phyloP scores from a whole-genome alignment of 352 stramenopile species.

The Pythium dissotocum region DNA sequence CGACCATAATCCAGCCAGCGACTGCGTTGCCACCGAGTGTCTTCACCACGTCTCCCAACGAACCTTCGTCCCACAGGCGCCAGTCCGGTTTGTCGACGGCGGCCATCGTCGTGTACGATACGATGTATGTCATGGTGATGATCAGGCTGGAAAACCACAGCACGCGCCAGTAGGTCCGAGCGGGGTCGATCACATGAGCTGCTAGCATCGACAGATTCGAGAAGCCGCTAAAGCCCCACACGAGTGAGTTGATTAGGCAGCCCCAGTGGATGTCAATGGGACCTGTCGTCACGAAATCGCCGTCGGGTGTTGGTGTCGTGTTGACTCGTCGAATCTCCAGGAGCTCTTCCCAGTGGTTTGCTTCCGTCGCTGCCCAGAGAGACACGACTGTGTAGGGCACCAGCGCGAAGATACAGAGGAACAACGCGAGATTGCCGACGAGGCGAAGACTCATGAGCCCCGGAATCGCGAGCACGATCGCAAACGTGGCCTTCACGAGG shows the following conservation, averaged over 20 bases:
- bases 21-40: conserved; percentile 38
- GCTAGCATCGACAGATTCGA: conserved; percentile 57
- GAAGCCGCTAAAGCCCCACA: conserved; percentile 62
- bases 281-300: conserved; percentile 13
- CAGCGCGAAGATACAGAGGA: conserved; percentile 39
- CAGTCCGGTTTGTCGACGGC: conserved; percentile 44
- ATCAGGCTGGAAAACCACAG: conserved; percentile 40
- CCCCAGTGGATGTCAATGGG: conserved; percentile 27
- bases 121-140: conserved; percentile 49
- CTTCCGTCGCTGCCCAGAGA: conserved; percentile 38
- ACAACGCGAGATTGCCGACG: conserved; percentile 35
- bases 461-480: conserved; percentile 49
- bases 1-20: conserved; percentile 33
- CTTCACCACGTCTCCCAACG: conserved; percentile 37
- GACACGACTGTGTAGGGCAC: conserved; percentile 42
- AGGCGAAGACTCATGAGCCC: conserved; percentile 46
- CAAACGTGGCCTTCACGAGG: conserved; percentile 42
- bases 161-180: conserved; percentile 41
- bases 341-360: conserved; percentile 39
- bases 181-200: conserved; percentile 39
- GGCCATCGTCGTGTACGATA: conserved; percentile 37
- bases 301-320: conserved; percentile 14
- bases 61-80: conserved; percentile 44
- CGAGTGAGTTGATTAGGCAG: conserved; percentile 36
- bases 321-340: conserved; percentile 34